These are phyloP conservation scores for Galerina marginata DNA, from an alignment of 768 basidiomycete genomes.

Conservation along the genomic window DNA sequence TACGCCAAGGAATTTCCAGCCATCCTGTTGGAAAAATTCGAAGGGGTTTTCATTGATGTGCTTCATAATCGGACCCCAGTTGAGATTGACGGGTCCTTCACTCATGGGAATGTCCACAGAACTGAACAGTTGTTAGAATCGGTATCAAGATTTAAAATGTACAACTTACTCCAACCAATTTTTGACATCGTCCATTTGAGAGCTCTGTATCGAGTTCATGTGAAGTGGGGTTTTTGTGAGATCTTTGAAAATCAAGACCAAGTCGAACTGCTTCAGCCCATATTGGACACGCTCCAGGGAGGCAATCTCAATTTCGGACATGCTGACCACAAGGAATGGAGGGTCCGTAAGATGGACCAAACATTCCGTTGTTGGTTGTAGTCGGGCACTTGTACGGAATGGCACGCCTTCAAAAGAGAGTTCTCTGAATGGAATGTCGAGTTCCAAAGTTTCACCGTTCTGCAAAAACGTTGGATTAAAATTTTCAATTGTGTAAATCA, in stretches of 20 bases:
- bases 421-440: slow-evolving; percentile 97
- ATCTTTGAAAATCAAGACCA: slow-evolving; percentile 97
- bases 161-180: slow-evolving; percentile 94
- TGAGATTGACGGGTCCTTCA: slow-evolving; percentile 95
- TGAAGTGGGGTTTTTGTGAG: slow-evolving; percentile 92
- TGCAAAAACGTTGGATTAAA: slow-evolving; percentile 21
- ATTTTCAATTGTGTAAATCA: background rate
- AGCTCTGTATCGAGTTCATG: slow-evolving; percentile 93
- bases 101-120: slow-evolving; percentile 97
- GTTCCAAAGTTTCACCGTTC: slow-evolving; percentile 84
- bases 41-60: slow-evolving; percentile 95
- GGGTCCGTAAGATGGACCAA: slow-evolving; percentile 94
- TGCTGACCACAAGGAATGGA: slow-evolving; percentile 94
- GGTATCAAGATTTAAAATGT: slow-evolving; percentile 2
- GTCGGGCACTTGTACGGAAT: slow-evolving; percentile 89
- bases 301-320: slow-evolving; percentile 94
- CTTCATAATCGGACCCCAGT: slow-evolving; percentile 99
- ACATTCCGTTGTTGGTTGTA: slow-evolving; percentile 97
- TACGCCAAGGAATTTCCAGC: slow-evolving; percentile 90
- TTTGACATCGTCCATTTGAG: slow-evolving; percentile 95
- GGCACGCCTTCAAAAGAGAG: slow-evolving; percentile 97
- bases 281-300: slow-evolving; percentile 98
- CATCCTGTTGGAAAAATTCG: slow-evolving; percentile 95
- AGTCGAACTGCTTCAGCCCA: slow-evolving; percentile 94
- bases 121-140: slow-evolving; percentile 45